phyloP scores from a whole-genome alignment of 805 yeast genomes.

The Candida ulmi region DNA sequence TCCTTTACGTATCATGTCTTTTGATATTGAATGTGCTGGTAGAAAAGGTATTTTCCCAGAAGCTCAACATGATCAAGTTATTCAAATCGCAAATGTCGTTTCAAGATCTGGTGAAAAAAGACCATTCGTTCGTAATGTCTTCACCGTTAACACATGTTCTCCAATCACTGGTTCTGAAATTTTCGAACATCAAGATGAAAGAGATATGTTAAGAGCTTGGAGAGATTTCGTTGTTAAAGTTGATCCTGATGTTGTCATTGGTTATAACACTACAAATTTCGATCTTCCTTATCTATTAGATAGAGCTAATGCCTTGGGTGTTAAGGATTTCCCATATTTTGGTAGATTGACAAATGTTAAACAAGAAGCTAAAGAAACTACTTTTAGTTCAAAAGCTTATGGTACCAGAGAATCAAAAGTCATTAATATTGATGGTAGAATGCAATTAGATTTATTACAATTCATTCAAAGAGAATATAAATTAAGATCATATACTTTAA shows the following conservation, averaged over 20 bases:
- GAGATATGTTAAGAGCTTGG: conserved; percentile 83
- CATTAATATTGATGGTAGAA: conserved; percentile 90
- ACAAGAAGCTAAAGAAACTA: conserved; percentile 76
- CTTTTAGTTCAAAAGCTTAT: conserved; percentile 90
- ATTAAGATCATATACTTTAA: conserved; percentile 87
- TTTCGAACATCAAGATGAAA: conserved; percentile 66
- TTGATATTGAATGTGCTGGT: conserved; percentile 98
- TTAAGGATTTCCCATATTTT: conserved; percentile 73
- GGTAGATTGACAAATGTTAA: conserved; percentile 64
- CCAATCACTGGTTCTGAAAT: conserved; percentile 93
- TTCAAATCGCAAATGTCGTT: conserved; percentile 95
- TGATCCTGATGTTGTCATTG: conserved; percentile 96
- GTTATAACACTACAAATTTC: conserved; percentile 91
- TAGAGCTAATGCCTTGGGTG: conserved; percentile 70
- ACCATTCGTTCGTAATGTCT: conserved; percentile 92
- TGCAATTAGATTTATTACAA: conserved; percentile 90
- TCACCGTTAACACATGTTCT: conserved; percentile 86
- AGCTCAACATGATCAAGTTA: conserved; percentile 87
- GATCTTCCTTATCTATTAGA: conserved; percentile 91
- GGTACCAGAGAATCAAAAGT: conserved; percentile 93
- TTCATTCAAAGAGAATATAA: conserved; percentile 93
- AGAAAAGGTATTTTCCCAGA: conserved; percentile 96
- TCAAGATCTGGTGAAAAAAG: conserved; percentile 74
- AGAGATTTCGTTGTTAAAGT: conserved; percentile 73
- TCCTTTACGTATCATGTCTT: conserved; percentile 86